phyloP scores from a whole-genome alignment of 148 eudicot species.

The Rhododendron williamsianum region DNA sequence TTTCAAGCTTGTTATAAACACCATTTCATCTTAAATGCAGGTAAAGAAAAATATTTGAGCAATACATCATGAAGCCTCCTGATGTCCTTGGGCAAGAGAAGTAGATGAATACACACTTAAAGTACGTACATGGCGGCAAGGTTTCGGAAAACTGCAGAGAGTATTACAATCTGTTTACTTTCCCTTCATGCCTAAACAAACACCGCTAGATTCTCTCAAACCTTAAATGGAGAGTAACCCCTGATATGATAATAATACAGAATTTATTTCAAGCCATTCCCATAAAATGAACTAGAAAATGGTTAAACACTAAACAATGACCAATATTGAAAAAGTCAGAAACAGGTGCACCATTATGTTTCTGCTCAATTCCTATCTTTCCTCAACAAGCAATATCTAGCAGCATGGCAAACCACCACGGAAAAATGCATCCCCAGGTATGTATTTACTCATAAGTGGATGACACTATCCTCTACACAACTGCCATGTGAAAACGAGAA shows the following conservation, averaged over 20 bases:
- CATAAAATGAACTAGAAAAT: not conserved
- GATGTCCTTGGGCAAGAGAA: not conserved
- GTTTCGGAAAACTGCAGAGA: not conserved
- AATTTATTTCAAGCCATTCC: not conserved
- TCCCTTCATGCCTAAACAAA: not conserved
- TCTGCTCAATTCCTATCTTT: not conserved
- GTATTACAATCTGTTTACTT: not conserved
- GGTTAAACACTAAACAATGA: not conserved
- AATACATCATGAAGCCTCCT: not conserved
- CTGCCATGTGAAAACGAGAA: not conserved
- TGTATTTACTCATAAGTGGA: not conserved
- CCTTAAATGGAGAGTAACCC: not conserved
- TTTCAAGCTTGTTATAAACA: not conserved
- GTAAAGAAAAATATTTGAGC: not conserved
- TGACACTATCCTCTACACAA: not conserved
- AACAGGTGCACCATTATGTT: not conserved
- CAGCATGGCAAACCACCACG: not conserved
- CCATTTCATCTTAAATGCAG: not conserved
- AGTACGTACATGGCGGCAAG: not conserved
- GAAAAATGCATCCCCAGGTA: not conserved
- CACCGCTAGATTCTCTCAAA: not conserved
- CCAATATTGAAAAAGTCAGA: not conserved
- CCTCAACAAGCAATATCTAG: not conserved
- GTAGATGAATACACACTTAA: not conserved
- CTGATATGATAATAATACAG: not conserved